Evolutionary conservation across 306 rosid species (phyloP), one percentile per base, ranked within the genome.

Genomic region (Quercus ilex): DNA sequence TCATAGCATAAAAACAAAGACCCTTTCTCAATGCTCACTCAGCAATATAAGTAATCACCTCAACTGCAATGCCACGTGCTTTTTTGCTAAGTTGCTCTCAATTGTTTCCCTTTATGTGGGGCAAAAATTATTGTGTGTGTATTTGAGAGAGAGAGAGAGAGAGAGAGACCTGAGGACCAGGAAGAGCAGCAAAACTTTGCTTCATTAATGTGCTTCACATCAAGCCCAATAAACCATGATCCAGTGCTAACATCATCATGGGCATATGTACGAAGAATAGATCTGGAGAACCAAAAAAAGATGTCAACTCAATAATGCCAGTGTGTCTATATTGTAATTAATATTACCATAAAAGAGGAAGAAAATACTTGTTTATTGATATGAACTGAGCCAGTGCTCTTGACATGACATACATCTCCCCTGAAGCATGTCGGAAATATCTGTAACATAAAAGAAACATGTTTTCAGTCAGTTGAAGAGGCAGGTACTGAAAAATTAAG

Each of bases 151-250:
- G 77, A 75, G 53, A 78, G 60, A 80, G 73, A 77, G 31, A 65
- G 31, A 65, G 49, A 84, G 86, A 67, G 71, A 91, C 97, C 97
- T 86, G 87, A 11, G 25, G 86, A 72, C 87, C 83, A 83, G 33
- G 92, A 73, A 76, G 88, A 84, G 88, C 94, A 90, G 89, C 94
- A 92, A 77, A 92, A 87, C 81, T 84, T 88, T 23, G 33, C 49
- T 73, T 92, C 91, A 77, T 85, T 84, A 11, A 85, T 26, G 84
- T 89, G 89, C 74, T 76, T 74, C 77, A 88, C 92, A 25, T 90
- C 92, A 64, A 92, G 85, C 67, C 94, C 97, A 81, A 92, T 85
- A 86, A 92, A 90, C 97, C 94, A 89, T 49, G 97, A 90, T 74
- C 94, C 97, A 10, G 84, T 79, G 77, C 90, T 90, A 74, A 88